Evolutionary conservation across 192 early-diverging fungal genomes (phyloP), one percentile per base, ranked within the genome.

Genomic region (Backusella luteola): DNA sequence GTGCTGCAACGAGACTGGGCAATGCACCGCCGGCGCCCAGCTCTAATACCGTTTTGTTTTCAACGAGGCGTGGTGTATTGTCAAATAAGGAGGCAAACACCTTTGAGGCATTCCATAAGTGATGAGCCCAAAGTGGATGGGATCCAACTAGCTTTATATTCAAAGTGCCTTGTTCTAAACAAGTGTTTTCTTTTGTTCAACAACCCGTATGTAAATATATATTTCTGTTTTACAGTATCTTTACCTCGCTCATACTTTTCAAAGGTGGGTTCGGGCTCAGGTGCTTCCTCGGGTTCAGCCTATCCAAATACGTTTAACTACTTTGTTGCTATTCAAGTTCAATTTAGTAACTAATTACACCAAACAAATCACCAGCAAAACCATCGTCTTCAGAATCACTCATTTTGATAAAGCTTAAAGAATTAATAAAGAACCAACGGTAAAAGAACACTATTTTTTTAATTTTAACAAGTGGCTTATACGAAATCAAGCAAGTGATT

Each of bases 21-120:
- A 96, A 80, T 17, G 91, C 92, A 21, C 94, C 96, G 4, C 93
- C 96, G 5, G 94, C 93, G 0, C 96, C 95, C 11, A 97, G 83
- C 80, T 97, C 96, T 26, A 97, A 77, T 0, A 96, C 90, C 8
- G 78, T 84, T 73, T 93, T 95, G 56, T 81, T 82, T 2, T 67
- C 36, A 9, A 89, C 85, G 12, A 93, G 73, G 19, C 86, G 80
- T 42, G 90, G 90, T 73, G 91, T 83, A 39, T 84, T 71, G 74
- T 98, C 96, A 67, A 98, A 83, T 77, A 93, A 90, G 68, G 89
- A 85, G 35, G 94, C 89, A 86, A 96, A 89, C 36, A 88, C 88
- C 78, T 92, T 90, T 52, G 94, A 93, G 3, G 96, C 95, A 73
- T 98, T 98, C 96, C 96, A 98, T 34, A 98, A 87, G 53, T 91